Base-by-base conservation (phyloP, 2,329 filamentous ascomycete genomes). In the Tolypocladium amazonense region DNA sequence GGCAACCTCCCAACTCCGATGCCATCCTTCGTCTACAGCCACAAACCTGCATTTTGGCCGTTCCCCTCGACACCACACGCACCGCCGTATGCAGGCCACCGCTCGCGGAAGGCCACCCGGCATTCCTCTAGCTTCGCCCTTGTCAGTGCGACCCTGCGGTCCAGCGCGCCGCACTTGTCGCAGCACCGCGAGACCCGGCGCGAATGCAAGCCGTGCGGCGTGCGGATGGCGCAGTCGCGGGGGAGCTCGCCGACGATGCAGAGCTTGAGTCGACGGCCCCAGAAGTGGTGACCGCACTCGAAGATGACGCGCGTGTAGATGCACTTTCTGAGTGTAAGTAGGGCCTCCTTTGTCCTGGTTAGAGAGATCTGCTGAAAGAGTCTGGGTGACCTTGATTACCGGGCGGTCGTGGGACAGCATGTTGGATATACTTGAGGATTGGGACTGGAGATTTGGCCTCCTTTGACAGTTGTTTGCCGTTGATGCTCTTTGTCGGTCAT, bases 291-390 rank as follows among this genome's bases (percentile, higher is more conserved):
- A 6, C 53, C 27, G 65, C 70, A 72, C 37, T 35, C 35, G 57
- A 68, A 72, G 39, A 69, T 37, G 38, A 62, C 63, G 38, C 65
- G 65, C 9, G 61, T 45, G 63, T 71, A 70, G 14, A 57, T 62
- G 57, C 71, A 72, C 72, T 73, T 72, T 23, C 18, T 35, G 35
- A 27, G 37, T 8, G 25, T 11, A 5, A 23, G 50, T 15, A 15
- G 27, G 1, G 18, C 4, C 7, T 14, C 27, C 30, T 12, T n/a
- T 33, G 18, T 53, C 15, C 27, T 27, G 45, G 18, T 8, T 7
- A 6, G 47, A 18, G 27, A 4, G 18, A 15, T 33, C 8, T 52
- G 3, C 27, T 7, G 18, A 4, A 50, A 18, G 18, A n/a, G 50
- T 11, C 18, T 14, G 27, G 50, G 50, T 18, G 11, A 1, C 4